Evolutionary conservation across 2,329 filamentous ascomycete genomes (phyloP).

Genomic region (Phoma sp.): DNA sequence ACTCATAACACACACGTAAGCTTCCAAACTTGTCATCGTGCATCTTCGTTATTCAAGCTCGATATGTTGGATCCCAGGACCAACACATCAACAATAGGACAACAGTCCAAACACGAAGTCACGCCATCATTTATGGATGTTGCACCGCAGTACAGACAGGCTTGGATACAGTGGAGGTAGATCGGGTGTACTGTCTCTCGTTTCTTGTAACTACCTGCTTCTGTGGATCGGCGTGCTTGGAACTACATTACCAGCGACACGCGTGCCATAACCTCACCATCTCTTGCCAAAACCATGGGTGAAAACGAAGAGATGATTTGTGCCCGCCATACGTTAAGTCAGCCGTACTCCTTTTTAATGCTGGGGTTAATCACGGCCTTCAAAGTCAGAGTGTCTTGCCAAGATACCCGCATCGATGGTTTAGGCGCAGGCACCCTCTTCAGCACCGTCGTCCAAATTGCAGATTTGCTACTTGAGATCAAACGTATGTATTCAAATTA

Average conservation of each 20-base stretch:
- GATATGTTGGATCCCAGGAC: conserved; percentile 49
- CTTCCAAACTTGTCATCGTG: conserved; percentile 66
- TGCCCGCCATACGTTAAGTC: conserved; percentile 23
- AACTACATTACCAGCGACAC: conserved; percentile 44
- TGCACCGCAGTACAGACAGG: conserved; percentile 49
- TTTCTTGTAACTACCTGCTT: conserved; percentile 47
- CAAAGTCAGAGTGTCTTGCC: conserved; percentile 55
- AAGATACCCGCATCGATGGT: conserved; percentile 70
- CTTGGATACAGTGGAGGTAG: conserved; percentile 44
- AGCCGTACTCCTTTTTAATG: background rate
- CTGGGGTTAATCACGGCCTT: conserved; percentile 36
- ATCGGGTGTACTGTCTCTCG: conserved; percentile 29
- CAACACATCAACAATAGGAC: conserved; percentile 44
- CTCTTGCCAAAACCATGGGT: conserved; percentile 30
- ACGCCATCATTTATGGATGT: conserved; percentile 38
- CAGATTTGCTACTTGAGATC: conserved; percentile 31
- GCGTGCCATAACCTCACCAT: conserved; percentile 47
- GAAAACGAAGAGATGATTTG: conserved; percentile 36
- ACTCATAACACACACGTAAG: background rate
- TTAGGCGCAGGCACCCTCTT: conserved; percentile 59
- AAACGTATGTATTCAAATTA: conserved; percentile 43
- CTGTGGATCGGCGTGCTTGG: background rate
- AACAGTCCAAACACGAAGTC: conserved; percentile 47
- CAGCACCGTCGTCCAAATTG: conserved; percentile 47
- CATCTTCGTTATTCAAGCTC: conserved; percentile 55